phyloP scores from a whole-genome alignment of 352 stramenopile genomes.

The Phytopythium vexans region DNA sequence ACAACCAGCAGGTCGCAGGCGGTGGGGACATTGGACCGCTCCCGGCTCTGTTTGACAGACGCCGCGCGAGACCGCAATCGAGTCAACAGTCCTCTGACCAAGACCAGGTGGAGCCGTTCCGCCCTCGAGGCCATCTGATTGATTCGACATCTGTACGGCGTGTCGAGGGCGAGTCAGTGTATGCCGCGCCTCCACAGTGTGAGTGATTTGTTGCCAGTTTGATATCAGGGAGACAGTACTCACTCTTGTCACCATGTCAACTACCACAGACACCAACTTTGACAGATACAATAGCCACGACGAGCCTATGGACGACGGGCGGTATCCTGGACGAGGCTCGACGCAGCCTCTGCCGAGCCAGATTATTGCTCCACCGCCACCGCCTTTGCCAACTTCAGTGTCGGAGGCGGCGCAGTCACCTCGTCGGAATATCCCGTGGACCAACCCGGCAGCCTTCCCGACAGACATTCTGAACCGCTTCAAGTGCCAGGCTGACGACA shows the following conservation, averaged over 20 bases:
- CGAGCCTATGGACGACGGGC: constrained; percentile 1
- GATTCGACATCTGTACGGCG: no score
- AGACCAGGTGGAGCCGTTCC: no score
- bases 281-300: not conserved
- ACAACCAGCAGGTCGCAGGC: no score
- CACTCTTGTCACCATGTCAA: no score
- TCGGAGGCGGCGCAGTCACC: constrained; percentile 12
- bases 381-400: not conserved
- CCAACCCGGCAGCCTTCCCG: constrained; percentile 47
- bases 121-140: no score
- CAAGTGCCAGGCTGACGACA: constrained; percentile 46
- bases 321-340: not conserved
- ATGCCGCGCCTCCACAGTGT: no score
- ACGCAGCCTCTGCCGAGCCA: not conserved
- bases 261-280: no score
- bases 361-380: not conserved
- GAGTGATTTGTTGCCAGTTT: no score
- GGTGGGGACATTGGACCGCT: not conserved
- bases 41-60: constrained; percentile 2
- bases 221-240: no score
- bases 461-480: constrained; percentile 52
- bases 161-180: no score
- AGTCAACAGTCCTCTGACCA: no score
- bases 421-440: constrained; percentile 46
- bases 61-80: not conserved